Evolutionary conservation across 2,329 filamentous ascomycete genomes (phyloP).

Genomic region (Colletotrichum sp.): DNA sequence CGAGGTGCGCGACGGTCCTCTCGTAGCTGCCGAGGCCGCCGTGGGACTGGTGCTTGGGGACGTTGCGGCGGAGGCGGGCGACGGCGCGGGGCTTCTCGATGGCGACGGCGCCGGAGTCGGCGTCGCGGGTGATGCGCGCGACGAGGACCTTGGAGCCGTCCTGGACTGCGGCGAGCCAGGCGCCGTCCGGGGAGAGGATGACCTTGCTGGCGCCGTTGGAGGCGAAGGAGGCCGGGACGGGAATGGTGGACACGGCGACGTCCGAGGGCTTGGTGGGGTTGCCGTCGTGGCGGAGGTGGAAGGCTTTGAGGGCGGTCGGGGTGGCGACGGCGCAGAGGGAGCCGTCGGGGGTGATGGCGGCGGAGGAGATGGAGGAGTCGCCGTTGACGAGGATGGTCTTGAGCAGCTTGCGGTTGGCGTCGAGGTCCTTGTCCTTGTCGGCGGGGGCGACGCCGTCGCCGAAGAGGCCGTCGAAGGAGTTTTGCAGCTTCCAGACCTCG

Average conservation of each 20-base stretch:
- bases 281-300: slow-evolving; percentile 63
- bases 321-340: slow-evolving; percentile 80
- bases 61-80: slow-evolving; percentile 56
- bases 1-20: slow-evolving; percentile 72
- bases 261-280: slow-evolving; percentile 57
- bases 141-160: slow-evolving; percentile 64
- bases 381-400: slow-evolving; percentile 73
- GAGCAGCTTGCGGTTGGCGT: slow-evolving; percentile 67
- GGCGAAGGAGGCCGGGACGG: slow-evolving; percentile 62
- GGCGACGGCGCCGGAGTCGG: slow-evolving; percentile 17
- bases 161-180: slow-evolving; percentile 72
- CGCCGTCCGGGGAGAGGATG: slow-evolving; percentile 71
- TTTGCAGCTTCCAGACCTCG: slow-evolving; percentile 74
- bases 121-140: slow-evolving; percentile 42
- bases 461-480: slow-evolving; percentile 51
- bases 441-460: slow-evolving; percentile 38
- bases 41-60: slow-evolving; percentile 60
- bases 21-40: slow-evolving; percentile 79
- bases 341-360: slow-evolving; percentile 73
- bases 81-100: slow-evolving; percentile 46
- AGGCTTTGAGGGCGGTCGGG: slow-evolving; percentile 76
- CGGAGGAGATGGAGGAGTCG: slow-evolving; percentile 83
- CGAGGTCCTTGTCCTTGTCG: slow-evolving; percentile 45
- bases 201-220: slow-evolving; percentile 72
- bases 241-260: slow-evolving; percentile 74